Percentiles rank a stretch among this genome's conserved stretches.
Conservation (phyloP, 2,329 filamentous ascomycete genomes). For the Exophiala mesophila region DNA sequence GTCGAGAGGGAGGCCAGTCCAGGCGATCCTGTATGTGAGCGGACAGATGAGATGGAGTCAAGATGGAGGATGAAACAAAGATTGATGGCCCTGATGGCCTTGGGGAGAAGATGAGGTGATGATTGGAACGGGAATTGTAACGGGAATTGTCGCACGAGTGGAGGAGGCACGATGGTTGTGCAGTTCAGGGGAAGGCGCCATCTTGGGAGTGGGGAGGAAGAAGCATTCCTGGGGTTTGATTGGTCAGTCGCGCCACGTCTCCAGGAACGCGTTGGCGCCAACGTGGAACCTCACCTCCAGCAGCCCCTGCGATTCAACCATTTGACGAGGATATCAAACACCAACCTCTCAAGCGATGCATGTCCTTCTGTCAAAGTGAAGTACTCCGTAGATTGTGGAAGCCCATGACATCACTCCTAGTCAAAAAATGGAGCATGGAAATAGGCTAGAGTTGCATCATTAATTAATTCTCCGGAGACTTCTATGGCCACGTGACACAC, state of each 20-base stretch:
- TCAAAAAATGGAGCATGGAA: no score
- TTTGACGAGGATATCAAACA: not conserved
- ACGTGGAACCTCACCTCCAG: not conserved
- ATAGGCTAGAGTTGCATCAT: no score
- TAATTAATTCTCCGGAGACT: no score
- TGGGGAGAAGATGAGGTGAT: slow-evolving; percentile 4
- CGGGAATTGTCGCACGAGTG: slow-evolving; percentile 8
- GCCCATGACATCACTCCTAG: no score
- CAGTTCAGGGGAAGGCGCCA: slow-evolving; percentile 1
- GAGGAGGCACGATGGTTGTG: not conserved
- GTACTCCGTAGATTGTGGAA: no score
- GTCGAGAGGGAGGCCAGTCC: slow-evolving; percentile 4
- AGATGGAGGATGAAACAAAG: slow-evolving; percentile 21
- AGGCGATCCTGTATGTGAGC: slow-evolving; percentile 8
- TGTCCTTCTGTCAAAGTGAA: no score
- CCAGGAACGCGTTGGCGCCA: not conserved
- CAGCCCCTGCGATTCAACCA: not conserved
- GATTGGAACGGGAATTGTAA: slow-evolving; percentile 1
- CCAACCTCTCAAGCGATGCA: no score
- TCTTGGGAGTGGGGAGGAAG: no score
- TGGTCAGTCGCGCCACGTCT: not conserved
- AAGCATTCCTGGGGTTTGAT: not conserved
- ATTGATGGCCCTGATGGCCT: no score
- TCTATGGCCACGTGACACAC: no score
- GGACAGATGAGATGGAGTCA: not conserved